A percentile compares a stretch with the other conserved stretches of the same genome.
Evolutionary conservation across 2,329 filamentous ascomycete species (phyloP).

Genomic region (Cercospora berteroae): DNA sequence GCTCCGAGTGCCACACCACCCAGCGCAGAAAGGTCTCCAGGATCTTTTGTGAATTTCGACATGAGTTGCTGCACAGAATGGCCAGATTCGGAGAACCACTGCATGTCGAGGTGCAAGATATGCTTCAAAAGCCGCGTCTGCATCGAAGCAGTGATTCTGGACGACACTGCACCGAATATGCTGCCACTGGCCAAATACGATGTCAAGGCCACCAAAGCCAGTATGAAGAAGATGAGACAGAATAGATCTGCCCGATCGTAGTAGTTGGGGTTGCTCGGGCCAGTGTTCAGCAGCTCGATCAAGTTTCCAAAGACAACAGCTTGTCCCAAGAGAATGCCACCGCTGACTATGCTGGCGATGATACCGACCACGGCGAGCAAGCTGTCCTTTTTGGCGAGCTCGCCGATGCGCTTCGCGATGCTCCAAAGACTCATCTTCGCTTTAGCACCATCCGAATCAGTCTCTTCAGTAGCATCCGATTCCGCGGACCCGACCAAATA

Average conservation of each 20-base stretch:
- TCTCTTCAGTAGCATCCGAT: not conserved
- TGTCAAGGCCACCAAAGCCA: slow-evolving; percentile 51
- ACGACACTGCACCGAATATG: slow-evolving; percentile 51
- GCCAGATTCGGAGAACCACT: slow-evolving; percentile 47
- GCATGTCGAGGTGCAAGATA: slow-evolving; percentile 56
- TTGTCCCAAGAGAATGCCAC: slow-evolving; percentile 57
- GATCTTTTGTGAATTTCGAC: slow-evolving; percentile 49
- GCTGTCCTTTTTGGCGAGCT: slow-evolving; percentile 37
- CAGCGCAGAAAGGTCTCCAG: slow-evolving; percentile 49
- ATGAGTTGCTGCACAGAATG: slow-evolving; percentile 48
- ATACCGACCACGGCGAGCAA: slow-evolving; percentile 45
- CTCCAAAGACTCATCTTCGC: slow-evolving; percentile 16
- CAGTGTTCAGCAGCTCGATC: slow-evolving; percentile 50
- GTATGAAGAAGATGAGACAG: slow-evolving; percentile 53
- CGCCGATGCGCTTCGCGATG: slow-evolving; percentile 18
- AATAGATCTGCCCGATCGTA: slow-evolving; percentile 39
- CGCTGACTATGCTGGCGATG: slow-evolving; percentile 47
- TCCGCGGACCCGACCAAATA: not conserved
- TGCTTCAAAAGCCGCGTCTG: slow-evolving; percentile 50
- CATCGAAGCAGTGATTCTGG: slow-evolving; percentile 46
- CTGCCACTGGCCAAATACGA: slow-evolving; percentile 47
- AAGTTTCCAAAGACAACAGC: slow-evolving; percentile 58
- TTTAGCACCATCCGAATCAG: not conserved
- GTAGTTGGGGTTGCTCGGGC: slow-evolving; percentile 24
- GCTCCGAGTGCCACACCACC: slow-evolving; percentile 52